phyloP scores from a whole-genome alignment of 805 yeast species.

The Teunomyces pallodes region DNA sequence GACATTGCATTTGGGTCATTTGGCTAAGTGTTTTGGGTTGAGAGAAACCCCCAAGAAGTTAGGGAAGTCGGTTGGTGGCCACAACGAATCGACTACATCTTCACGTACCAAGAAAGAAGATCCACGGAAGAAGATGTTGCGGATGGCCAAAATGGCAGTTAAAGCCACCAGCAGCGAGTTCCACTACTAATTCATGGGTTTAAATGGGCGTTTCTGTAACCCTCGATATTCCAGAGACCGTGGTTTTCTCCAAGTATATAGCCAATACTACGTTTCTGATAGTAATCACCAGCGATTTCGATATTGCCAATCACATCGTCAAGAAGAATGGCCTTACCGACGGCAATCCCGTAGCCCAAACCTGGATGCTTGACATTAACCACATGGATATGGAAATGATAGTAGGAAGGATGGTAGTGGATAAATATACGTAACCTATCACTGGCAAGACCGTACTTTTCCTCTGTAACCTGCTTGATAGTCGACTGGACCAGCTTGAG shows the following conservation, averaged over 20 bases:
- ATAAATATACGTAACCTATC: constrained; percentile 74
- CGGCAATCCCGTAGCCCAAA: constrained; percentile 60
- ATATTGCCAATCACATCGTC: constrained; percentile 81
- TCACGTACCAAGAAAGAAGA: constrained; percentile 55
- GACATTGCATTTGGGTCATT: constrained; percentile 85
- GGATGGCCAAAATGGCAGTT: constrained; percentile 69
- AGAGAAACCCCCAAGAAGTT: constrained; percentile 90
- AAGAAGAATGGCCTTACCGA: constrained; percentile 78
- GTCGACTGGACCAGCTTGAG: constrained; percentile 46
- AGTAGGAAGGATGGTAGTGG: constrained; percentile 95
- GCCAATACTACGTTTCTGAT: constrained; percentile 52
- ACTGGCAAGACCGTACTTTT: constrained; percentile 37
- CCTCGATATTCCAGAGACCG: constrained; percentile 56
- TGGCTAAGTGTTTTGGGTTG: constrained; percentile 91
- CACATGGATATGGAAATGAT: constrained; percentile 91
- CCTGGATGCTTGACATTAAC: constrained; percentile 73
- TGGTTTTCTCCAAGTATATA: constrained; percentile 77
- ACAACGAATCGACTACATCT: constrained; percentile 24
- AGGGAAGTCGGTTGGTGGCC: constrained; percentile 40
- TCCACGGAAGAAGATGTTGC: constrained; percentile 69
- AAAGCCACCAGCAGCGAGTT: constrained; percentile 70
- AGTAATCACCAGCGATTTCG: constrained; percentile 56
- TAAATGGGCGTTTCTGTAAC: constrained; percentile 15
- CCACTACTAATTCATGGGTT: constrained; percentile 45
- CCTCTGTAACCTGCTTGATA: constrained; percentile 45